Evolutionary conservation across 805 yeast species (phyloP).

Genomic region (Maudiozyma pseudohumilis): DNA sequence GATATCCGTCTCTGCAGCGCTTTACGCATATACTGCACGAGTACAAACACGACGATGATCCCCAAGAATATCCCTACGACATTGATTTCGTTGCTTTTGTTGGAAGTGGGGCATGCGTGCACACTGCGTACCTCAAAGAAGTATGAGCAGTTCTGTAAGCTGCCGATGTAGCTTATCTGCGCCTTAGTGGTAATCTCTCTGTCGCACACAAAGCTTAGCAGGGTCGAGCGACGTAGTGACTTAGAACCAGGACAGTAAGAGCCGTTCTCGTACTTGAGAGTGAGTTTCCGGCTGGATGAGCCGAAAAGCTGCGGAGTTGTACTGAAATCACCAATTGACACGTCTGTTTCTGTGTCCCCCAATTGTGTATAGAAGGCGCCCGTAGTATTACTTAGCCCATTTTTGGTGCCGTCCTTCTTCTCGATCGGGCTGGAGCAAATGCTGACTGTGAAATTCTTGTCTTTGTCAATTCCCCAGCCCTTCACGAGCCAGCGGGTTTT

Average conservation of each 20-base stretch:
- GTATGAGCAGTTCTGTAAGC: conserved; percentile 66
- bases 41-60: conserved; percentile 35
- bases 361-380: conserved; percentile 47
- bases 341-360: neutral
- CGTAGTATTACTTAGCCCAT: conserved; percentile 19
- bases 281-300: conserved; percentile 38
- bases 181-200: conserved; percentile 60
- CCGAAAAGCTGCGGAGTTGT: conserved; percentile 54
- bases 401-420: conserved; percentile 15
- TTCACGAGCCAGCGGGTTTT: conserved; percentile 46
- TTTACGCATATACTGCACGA: conserved; percentile 34
- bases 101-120: conserved; percentile 78
- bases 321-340: conserved; percentile 53
- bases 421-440: conserved; percentile 50
- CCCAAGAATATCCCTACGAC: conserved; percentile 56
- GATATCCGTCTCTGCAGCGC: conserved; percentile 11
- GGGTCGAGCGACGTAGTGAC: conserved; percentile 45
- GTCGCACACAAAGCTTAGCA: conserved; percentile 70
- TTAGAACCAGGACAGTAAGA: conserved; percentile 48
- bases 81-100: conserved; percentile 52
- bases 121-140: conserved; percentile 77
- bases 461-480: conserved; percentile 57
- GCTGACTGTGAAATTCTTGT: conserved; percentile 65
- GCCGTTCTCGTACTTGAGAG: conserved; percentile 63
- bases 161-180: conserved; percentile 58